phyloP scores from a whole-genome alignment of 108 stramenopile genomes.

The Cyclotella cryptica region DNA sequence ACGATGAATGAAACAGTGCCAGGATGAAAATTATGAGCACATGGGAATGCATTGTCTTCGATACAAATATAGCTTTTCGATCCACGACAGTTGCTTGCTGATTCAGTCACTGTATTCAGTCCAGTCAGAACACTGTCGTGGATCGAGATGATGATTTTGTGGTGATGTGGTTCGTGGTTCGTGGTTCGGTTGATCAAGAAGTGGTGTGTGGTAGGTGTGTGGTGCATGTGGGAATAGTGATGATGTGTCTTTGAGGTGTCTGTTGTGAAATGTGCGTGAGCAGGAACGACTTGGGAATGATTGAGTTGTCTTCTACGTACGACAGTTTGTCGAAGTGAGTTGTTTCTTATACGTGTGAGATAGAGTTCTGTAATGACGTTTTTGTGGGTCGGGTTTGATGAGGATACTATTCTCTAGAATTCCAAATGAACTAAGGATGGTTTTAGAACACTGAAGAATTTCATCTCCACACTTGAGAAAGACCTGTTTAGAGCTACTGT shows the following conservation, averaged over 20 bases:
- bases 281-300: no score
- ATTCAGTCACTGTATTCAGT: neutral
- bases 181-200: no score
- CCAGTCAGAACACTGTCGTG: neutral
- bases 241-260: no score
- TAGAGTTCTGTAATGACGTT: neutral
- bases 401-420: neutral
- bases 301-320: neutral
- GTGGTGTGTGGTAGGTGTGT: no score
- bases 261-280: no score
- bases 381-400: neutral
- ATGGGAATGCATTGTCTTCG: neutral
- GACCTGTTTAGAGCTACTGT: no score
- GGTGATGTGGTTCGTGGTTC: neutral
- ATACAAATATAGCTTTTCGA: no score
- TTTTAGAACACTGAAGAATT: no score
- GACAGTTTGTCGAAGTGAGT: neutral
- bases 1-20: neutral
- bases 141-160: neutral
- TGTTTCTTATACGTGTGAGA: neutral
- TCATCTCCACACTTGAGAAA: no score
- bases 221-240: no score
- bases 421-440: neutral
- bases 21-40: conserved; percentile 1
- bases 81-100: neutral